phyloP scores from a whole-genome alignment of 768 basidiomycete species.

The Tylopilus subfusipes region DNA sequence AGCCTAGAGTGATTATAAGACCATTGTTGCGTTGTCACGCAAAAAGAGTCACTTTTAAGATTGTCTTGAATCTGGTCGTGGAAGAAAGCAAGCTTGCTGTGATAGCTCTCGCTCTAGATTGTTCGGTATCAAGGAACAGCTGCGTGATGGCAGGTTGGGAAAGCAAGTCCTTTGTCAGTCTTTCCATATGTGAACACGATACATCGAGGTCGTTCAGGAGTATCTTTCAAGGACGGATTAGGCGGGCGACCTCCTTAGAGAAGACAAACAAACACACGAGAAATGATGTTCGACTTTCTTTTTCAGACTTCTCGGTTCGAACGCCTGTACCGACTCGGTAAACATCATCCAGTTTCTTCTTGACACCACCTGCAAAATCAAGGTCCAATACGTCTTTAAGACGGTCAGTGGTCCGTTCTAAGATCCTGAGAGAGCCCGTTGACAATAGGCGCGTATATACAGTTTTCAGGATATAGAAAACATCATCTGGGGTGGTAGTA shows the following conservation, averaged over 20 bases:
- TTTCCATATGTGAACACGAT: slow-evolving; percentile 85
- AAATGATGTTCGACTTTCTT: slow-evolving; percentile 74
- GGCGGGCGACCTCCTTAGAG: background rate
- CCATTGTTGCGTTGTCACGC: background rate
- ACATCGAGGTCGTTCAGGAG: slow-evolving; percentile 93
- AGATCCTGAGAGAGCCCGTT: slow-evolving; percentile 61
- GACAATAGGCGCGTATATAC: slow-evolving; percentile 76
- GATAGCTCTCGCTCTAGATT: slow-evolving; percentile 44
- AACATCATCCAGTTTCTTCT: slow-evolving; percentile 84
- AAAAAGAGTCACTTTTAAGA: slow-evolving; percentile 58
- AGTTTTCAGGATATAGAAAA: slow-evolving; percentile 91
- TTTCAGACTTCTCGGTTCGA: slow-evolving; percentile 73
- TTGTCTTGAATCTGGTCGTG: slow-evolving; percentile 62
- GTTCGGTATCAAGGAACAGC: slow-evolving; percentile 61
- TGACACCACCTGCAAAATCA: slow-evolving; percentile 79
- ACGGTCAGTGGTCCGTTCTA: slow-evolving; percentile 57
- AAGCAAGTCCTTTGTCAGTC: slow-evolving; percentile 64
- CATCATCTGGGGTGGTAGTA: slow-evolving; percentile 87
- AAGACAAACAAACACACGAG: slow-evolving; percentile 55
- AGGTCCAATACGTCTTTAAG: slow-evolving; percentile 75
- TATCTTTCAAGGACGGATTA: slow-evolving; percentile 46
- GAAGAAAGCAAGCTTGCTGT: slow-evolving; percentile 52
- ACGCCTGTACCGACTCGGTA: slow-evolving; percentile 56
- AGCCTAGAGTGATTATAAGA: slow-evolving; percentile 40
- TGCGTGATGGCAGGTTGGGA: slow-evolving; percentile 56